Base-by-base conservation (phyloP, 345 rosid genomes). In the Eucalyptus polybractea region DNA sequence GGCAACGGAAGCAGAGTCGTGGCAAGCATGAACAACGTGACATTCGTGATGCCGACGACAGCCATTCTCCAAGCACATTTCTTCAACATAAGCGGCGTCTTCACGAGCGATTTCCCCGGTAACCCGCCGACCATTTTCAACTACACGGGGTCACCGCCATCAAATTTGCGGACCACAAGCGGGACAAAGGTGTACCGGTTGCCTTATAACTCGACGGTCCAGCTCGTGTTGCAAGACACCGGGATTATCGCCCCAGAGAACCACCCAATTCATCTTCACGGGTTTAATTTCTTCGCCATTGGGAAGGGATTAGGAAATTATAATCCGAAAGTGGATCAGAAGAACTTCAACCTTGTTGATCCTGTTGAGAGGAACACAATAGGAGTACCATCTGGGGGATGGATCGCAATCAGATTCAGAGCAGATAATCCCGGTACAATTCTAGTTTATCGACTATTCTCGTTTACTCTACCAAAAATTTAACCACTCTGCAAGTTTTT, bases 321-420 rank as follows among this genome's bases (percentile, higher is more conserved):
- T 67, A 93, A 95, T 88, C 91, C 95, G 4, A 96, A 93, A 76
- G 93, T 87, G 45, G 98, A 96, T 87, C 93, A 95, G 3, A 91
- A 91, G 87, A 96, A 92, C 31, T 96, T 98, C 86, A 97, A 97
- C 89, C 95, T 98, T 50, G 94, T 95, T 11, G 99, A 98, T 89
- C 99, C 99, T 6, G 98, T 98, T 33, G 99, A 98, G 90, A 94
- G 99, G 91, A 98, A 97, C 94, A 98, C 99, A 6, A 89, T 96
- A 22, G 97, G 99, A 22, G 99, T 95, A 45, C 98, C 99, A 27
- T 89, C 99, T 13, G 99, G 99, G 53, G 99, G 99, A 54, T 98
- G 98, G 99, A 94, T 93, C 5, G 98, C 95, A 50, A 95, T 98
- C 85, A 92, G 99, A 92, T 98, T 98, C 91, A 91, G 93, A 69